Percentiles rank a stretch among this genome's conserved stretches.
phyloP scores from a whole-genome alignment of 2,329 filamentous ascomycete species.

The Diaporthe destruens region DNA sequence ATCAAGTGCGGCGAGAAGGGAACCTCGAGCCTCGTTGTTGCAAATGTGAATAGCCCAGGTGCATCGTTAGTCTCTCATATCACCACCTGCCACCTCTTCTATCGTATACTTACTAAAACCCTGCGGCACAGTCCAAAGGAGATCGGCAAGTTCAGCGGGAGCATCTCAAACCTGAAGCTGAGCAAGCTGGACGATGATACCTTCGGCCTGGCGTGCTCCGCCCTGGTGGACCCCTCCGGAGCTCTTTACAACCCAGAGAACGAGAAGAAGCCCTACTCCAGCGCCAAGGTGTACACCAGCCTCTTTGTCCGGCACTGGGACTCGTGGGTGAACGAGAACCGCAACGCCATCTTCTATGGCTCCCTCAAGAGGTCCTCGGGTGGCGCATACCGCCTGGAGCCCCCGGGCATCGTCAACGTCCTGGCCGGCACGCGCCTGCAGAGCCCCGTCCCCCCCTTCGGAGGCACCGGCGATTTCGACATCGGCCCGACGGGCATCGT shows the following conservation, averaged over 20 bases:
- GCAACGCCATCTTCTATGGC: constrained; percentile 80
- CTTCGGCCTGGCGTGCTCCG: constrained; percentile 70
- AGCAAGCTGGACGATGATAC: constrained; percentile 63
- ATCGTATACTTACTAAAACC: neutral
- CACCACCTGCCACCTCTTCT: neutral
- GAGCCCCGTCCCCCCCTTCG: constrained; percentile 82
- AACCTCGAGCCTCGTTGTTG: constrained; percentile 60
- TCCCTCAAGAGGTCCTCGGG: constrained; percentile 63
- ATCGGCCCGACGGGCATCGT: constrained; percentile 74
- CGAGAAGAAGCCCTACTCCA: constrained; percentile 70
- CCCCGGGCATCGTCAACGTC: constrained; percentile 70
- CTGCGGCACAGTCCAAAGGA: constrained; percentile 54
- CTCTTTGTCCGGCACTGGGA: constrained; percentile 90
- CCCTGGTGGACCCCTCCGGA: constrained; percentile 76
- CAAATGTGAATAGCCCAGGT: constrained; percentile 51
- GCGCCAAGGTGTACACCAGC: constrained; percentile 78
- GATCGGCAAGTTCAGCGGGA: constrained; percentile 63
- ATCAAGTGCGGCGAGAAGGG: constrained; percentile 65
- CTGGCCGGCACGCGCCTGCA: constrained; percentile 71
- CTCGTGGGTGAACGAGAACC: constrained; percentile 76
- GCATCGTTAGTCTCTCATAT: constrained; percentile 53
- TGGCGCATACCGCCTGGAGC: constrained; percentile 56
- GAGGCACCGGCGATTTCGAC: constrained; percentile 84
- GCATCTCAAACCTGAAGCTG: constrained; percentile 70
- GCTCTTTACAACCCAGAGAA: constrained; percentile 75